These are phyloP conservation scores for Termitomyces sp. DNA, from an alignment of 1,284 basidiomycete genomes.

Conservation along the genomic window DNA sequence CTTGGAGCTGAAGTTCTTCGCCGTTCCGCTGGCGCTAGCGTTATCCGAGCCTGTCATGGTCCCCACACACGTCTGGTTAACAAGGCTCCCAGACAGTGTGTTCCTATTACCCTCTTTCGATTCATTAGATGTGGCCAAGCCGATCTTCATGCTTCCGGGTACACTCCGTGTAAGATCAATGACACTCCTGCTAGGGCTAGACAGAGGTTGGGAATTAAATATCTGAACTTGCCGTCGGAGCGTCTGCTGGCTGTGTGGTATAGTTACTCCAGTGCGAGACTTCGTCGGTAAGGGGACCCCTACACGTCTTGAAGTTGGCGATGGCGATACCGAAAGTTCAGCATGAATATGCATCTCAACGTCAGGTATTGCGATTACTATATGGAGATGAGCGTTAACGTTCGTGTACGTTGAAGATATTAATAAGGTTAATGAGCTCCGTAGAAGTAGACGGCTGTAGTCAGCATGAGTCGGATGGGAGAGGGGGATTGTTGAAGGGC, in stretches of 20 bases:
- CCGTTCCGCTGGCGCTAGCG: slow-evolving; percentile 24
- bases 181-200: slow-evolving; percentile 49
- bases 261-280: slow-evolving; percentile 52
- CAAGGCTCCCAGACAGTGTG: slow-evolving; percentile 36
- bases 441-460: slow-evolving; percentile 1
- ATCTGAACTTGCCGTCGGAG: slow-evolving; percentile 68
- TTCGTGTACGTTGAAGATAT: slow-evolving; percentile 20
- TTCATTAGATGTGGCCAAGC: slow-evolving; percentile 24
- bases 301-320: slow-evolving; percentile 67
- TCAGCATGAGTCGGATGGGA: slow-evolving; percentile 11
- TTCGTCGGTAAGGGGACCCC: slow-evolving; percentile 57
- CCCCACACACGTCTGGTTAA: slow-evolving; percentile 33
- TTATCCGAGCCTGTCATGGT: slow-evolving; percentile 24
- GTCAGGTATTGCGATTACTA: slow-evolving; percentile 75
- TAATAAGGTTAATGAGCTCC: slow-evolving; percentile 23
- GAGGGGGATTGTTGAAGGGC: slow-evolving; percentile 11
- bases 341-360: slow-evolving; percentile 65
- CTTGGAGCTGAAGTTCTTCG: slow-evolving; percentile 34
- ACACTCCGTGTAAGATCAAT: slow-evolving; percentile 30
- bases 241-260: slow-evolving; percentile 45
- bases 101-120: slow-evolving; percentile 34
- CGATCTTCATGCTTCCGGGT: slow-evolving; percentile 29
- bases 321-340: slow-evolving; percentile 60
- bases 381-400: slow-evolving; percentile 26
- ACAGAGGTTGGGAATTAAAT: slow-evolving; percentile 69